Evolutionary conservation across 768 basidiomycete species (phyloP), one percentile per base, ranked within the genome.

Genomic region (Boletus vinaceobasis): DNA sequence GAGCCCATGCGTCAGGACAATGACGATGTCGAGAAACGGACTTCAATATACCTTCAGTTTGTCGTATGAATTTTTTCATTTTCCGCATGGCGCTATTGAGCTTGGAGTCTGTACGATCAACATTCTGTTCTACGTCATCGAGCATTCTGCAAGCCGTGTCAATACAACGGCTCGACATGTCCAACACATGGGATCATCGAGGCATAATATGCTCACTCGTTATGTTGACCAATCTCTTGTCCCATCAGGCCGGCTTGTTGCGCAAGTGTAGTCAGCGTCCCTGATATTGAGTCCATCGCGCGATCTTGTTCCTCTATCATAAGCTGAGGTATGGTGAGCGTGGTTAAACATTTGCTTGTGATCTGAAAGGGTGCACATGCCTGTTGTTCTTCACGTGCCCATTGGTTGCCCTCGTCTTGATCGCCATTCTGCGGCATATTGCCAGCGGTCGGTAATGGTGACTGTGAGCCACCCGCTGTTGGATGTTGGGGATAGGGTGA

Each of bases 171-270:
- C 13, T 26, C 33, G 26, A 48, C 19, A 39, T 45, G 9, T 11
- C 33, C 27, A 43, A 38, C 23, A 7, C 39, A 37, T n/a, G 21
- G 48, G 43, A 44, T 19, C 23, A 29, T 5, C 29, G 71, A 43
- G 19, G 57, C 69, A 43, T 32, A 37, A 31, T 26, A 33, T n/a
- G 63, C 84, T 58, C 58, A 96, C 96, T 92, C 91, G 61, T 88
- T 90, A 64, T 99, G 97, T 66, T 95, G 93, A 9, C 69, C 76
- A 47, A 98, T 90, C 67, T 99, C 97, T 53, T 84, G 85, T 0
- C 96, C 96, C 85, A 99, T 99, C 32, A 98, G 75, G 11, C 88
- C 89, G 0, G 97, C 97, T 72, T 98, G 97, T 59, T 90, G 86
- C 0, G 87, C 86, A 7, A 99, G 75, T 1, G 88, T 94, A 53